Percentiles rank a stretch among this genome's conserved stretches.
These are phyloP conservation scores for Yamadazyma aaseri DNA, from an alignment of 1,139 yeast species.

Conservation along the genomic window DNA sequence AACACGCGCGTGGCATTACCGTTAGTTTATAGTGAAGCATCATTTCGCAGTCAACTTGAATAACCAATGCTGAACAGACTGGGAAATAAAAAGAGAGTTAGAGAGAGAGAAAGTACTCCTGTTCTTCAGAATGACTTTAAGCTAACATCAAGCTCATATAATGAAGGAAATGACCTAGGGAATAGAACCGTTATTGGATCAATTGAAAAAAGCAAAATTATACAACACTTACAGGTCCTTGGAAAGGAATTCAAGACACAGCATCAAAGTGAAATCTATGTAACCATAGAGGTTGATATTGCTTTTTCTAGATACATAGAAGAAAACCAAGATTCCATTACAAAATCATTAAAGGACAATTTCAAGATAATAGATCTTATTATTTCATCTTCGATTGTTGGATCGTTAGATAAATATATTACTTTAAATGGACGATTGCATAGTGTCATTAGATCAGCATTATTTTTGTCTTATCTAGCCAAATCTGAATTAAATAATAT, in stretches of 20 bases:
- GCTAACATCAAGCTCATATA: too few relatives aligned
- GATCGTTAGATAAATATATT: slow-evolving; percentile 29
- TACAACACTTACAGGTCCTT: slow-evolving; percentile 6
- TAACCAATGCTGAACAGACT: slow-evolving; percentile 4
- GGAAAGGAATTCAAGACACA: slow-evolving; percentile 8
- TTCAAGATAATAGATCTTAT: slow-evolving; percentile 22
- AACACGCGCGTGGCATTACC: too few relatives aligned
- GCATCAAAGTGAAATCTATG: slow-evolving; percentile 7
- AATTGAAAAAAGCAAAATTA: slow-evolving; percentile 5
- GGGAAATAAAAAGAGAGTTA: slow-evolving; percentile 1
- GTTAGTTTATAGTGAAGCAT: too few relatives aligned
- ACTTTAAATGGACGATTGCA: slow-evolving; percentile 26
- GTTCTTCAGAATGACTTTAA: too few relatives aligned
- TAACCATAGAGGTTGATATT: slow-evolving; percentile 23
- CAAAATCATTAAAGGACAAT: slow-evolving; percentile 12
- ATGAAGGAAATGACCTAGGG: too few relatives aligned
- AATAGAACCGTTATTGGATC: too few relatives aligned
- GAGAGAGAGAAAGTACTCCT: slow-evolving; percentile 2
- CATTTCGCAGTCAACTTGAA: too few relatives aligned
- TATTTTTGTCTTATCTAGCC: slow-evolving; percentile 23
- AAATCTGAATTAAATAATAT: slow-evolving; percentile 27
- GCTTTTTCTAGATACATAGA: slow-evolving; percentile 30
- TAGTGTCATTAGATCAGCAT: slow-evolving; percentile 22
- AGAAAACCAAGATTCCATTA: slow-evolving; percentile 11
- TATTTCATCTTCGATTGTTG: slow-evolving; percentile 22